Conservation (phyloP, 305 asterid genomes). For the Andrographis paniculata region DNA sequence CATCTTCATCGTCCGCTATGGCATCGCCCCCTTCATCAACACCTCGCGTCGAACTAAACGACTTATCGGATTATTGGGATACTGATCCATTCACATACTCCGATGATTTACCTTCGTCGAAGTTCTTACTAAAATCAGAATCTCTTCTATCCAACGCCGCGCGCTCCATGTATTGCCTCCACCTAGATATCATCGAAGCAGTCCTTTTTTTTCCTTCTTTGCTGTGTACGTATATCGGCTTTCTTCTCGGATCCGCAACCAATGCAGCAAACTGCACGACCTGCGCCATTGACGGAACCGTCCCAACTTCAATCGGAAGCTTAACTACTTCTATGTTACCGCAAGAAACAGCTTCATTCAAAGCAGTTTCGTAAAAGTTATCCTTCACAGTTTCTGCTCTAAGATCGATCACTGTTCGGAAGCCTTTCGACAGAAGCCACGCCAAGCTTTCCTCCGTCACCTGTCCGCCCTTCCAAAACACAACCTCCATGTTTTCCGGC, state of each 20-base stretch:
- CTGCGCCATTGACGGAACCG: constrained; percentile 72
- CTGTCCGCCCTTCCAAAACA: constrained; percentile 94
- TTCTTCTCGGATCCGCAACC: constrained; percentile 60
- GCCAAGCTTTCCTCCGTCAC: constrained; percentile 84
- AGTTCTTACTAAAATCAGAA: constrained; percentile 22
- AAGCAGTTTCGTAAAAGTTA: constrained; percentile 50
- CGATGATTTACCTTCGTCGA: constrained; percentile 24
- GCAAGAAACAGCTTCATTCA: constrained; percentile 40
- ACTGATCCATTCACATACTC: constrained; percentile 28
- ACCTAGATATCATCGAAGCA: constrained; percentile 78
- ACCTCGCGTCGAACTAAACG: not conserved
- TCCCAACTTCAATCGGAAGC: constrained; percentile 83
- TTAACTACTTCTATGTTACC: constrained; percentile 63
- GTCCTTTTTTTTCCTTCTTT: constrained; percentile 91
- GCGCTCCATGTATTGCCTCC: constrained; percentile 68
- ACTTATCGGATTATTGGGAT: constrained; percentile 16
- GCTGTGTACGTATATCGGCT: constrained; percentile 77
- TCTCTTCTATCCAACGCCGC: constrained; percentile 16
- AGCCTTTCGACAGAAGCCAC: constrained; percentile 83
- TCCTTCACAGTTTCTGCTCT: constrained; percentile 91
- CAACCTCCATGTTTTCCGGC: constrained; percentile 36
- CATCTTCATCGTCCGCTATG: constrained; percentile 15
- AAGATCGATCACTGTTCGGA: constrained; percentile 79
- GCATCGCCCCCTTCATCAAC: no score
- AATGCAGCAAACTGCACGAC: constrained; percentile 60